Evolutionary conservation across 2,329 filamentous ascomycete genomes (phyloP).

Genomic region (Curvularia spicifera): DNA sequence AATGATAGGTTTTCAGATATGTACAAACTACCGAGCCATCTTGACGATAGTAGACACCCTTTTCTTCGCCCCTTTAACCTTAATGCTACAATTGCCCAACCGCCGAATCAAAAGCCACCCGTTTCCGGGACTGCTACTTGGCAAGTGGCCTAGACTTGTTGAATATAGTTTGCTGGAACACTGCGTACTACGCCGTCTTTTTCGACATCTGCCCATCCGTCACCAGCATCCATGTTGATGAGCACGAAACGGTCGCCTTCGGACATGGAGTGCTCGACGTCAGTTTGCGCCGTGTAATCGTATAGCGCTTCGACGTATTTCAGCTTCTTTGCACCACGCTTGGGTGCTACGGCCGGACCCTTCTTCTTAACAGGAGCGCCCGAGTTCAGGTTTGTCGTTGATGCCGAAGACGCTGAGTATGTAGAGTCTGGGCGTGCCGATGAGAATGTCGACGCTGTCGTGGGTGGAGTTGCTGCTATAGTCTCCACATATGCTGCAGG

Average conservation of each 20-base stretch:
- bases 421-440: conserved; percentile 63
- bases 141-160: conserved; percentile 63
- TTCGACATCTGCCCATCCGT: conserved; percentile 97
- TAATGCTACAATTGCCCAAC: conserved; percentile 1
- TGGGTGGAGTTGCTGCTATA: conserved; percentile 51
- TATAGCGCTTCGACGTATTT: conserved; percentile 94
- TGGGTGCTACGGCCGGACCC: conserved; percentile 88
- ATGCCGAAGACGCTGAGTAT: conserved; percentile 78
- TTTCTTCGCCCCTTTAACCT: background rate
- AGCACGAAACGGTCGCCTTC: conserved; percentile 94
- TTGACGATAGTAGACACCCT: background rate
- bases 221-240: conserved; percentile 83
- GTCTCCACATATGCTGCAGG: conserved; percentile 85
- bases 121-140: conserved; percentile 22
- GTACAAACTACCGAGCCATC: conserved; percentile 13
- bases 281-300: conserved; percentile 84
- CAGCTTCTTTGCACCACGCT: conserved; percentile 88
- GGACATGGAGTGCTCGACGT: conserved; percentile 85
- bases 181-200: conserved; percentile 84
- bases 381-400: conserved; percentile 60
- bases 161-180: conserved; percentile 93
- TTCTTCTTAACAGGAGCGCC: conserved; percentile 71
- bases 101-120: conserved; percentile 12
- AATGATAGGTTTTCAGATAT: conserved; percentile 7
- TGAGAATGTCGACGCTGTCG: conserved; percentile 37